Percentiles rank a stretch among this genome's conserved stretches.
Conservation (phyloP, 208 protist genomes). For the Balamuthia mandrillaris region DNA sequence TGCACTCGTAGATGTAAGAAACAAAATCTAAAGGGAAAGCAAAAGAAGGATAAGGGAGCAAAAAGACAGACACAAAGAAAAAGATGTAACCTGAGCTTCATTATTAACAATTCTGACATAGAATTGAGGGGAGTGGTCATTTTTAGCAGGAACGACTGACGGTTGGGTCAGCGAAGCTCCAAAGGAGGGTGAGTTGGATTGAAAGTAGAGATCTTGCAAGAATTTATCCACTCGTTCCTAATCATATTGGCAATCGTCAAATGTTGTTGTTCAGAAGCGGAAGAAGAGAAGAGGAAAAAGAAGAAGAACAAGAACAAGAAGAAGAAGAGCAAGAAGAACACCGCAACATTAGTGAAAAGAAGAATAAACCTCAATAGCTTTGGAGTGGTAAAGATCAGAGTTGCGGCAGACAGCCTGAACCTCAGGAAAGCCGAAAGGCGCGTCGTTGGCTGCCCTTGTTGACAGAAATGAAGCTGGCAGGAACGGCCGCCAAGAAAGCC, state of each 20-base stretch:
- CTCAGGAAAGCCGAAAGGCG: too few species aligned
- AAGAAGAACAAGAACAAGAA: too few species aligned
- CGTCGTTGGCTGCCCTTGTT: too few species aligned
- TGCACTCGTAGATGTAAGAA: not conserved
- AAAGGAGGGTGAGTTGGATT: too few species aligned
- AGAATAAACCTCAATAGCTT: too few species aligned
- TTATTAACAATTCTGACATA: not conserved
- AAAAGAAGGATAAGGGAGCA: not conserved
- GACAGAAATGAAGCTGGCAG: too few species aligned
- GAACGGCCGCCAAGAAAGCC: too few species aligned
- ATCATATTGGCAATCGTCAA: not conserved
- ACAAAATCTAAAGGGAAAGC: too few species aligned
- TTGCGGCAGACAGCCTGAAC: not conserved
- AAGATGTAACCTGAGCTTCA: not conserved
- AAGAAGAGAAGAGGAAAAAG: not conserved
- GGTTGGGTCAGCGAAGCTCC: too few species aligned
- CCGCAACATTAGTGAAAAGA: too few species aligned
- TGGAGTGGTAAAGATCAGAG: slow-evolving; percentile 15
- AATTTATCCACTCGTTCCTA: not conserved
- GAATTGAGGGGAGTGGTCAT: not conserved
- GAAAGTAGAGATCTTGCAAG: not conserved
- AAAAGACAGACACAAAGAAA: not conserved
- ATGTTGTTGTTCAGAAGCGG: not conserved
- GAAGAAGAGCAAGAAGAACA: too few species aligned
- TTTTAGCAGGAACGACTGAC: too few species aligned